phyloP scores from a whole-genome alignment of 2,329 filamentous ascomycete species.

The Xenosphaeropsis pyriputrescens region DNA sequence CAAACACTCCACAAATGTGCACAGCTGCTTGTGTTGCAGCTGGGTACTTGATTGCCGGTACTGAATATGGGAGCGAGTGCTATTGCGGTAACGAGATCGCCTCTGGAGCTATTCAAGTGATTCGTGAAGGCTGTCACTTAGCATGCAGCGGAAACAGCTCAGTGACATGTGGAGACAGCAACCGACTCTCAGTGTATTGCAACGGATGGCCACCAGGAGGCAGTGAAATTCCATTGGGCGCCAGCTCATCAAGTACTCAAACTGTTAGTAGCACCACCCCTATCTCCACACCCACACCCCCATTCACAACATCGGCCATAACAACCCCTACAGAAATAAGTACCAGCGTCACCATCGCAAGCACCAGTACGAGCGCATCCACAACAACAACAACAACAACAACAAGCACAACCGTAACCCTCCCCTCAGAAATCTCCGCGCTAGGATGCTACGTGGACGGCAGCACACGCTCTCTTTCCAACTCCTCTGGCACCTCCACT shows the following conservation, averaged over 20 bases:
- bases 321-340: no score
- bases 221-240: no score
- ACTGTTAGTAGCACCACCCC: no score
- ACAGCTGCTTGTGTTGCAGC: constrained; percentile 18
- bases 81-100: constrained; percentile 15
- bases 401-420: neutral
- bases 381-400: neutral
- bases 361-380: neutral
- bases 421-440: neutral
- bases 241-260: no score
- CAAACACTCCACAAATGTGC: constrained; percentile 20
- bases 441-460: neutral
- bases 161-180: constrained; percentile 14
- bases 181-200: constrained; percentile 6
- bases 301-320: no score
- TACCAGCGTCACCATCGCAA: neutral
- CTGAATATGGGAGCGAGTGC: constrained; percentile 17
- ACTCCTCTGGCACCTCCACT: neutral
- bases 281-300: no score
- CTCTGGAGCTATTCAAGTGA: neutral
- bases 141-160: constrained; percentile 7
- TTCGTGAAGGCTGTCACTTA: neutral
- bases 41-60: constrained; percentile 19
- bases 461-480: neutral
- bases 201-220: neutral